phyloP scores from a whole-genome alignment of 345 rosid species.

The Sisymbrium irio region DNA sequence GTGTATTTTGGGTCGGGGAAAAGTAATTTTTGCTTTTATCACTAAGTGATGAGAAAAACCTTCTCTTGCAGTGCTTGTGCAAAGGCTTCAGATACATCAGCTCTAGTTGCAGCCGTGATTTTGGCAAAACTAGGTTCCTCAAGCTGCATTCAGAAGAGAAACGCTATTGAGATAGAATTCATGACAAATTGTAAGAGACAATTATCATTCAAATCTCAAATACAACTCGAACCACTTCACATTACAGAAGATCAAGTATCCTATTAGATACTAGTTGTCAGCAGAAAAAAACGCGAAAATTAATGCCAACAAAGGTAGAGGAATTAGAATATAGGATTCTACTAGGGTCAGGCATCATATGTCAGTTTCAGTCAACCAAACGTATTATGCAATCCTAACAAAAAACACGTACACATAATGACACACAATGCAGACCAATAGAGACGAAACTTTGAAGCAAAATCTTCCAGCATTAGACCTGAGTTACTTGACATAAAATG shows the following conservation, averaged over 20 bases:
- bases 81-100: constrained; percentile 51
- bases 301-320: neutral
- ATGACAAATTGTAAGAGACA: neutral
- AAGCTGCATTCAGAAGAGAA: constrained; percentile 43
- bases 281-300: neutral
- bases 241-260: neutral
- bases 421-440: neutral
- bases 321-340: neutral
- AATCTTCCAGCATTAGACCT: constrained; percentile 41
- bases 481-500: constrained; percentile 15
- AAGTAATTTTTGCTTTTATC: neutral
- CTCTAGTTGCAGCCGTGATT: constrained; percentile 33
- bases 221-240: neutral
- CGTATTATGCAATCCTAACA: neutral
- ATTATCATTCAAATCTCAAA: constrained; percentile 2
- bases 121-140: constrained; percentile 26
- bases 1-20: constrained; percentile 5
- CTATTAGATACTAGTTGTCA: neutral
- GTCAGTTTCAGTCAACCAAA: neutral
- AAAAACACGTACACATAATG: neutral
- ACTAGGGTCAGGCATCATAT: neutral
- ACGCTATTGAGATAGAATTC: neutral
- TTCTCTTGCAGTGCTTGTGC: constrained; percentile 86
- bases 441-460: constrained; percentile 14
- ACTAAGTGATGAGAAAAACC: constrained; percentile 38